Percentiles rank a stretch among this genome's conserved stretches.
phyloP scores from a whole-genome alignment of 2,329 filamentous ascomycete species.

The Aspergillus fumigatiaffinis region DNA sequence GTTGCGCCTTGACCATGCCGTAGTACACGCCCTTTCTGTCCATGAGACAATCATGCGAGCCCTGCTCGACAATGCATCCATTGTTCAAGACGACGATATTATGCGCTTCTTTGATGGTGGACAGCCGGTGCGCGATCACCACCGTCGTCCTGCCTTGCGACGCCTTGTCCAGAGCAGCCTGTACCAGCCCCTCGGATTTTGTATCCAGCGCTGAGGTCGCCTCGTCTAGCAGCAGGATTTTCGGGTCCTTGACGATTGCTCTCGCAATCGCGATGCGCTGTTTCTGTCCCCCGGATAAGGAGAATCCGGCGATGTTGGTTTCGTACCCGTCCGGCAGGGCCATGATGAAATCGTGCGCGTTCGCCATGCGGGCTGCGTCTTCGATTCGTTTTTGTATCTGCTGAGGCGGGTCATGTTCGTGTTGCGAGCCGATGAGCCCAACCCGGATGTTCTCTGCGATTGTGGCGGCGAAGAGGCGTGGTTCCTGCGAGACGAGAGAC shows the following conservation, averaged over 20 bases:
- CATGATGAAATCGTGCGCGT: slow-evolving; percentile 78
- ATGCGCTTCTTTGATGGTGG: slow-evolving; percentile 80
- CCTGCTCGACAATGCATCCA: slow-evolving; percentile 81
- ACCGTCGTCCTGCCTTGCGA: slow-evolving; percentile 82
- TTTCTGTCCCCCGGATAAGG: background rate
- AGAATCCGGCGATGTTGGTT: background rate
- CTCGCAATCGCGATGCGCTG: slow-evolving; percentile 61
- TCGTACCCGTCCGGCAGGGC: slow-evolving; percentile 16
- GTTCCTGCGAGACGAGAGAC: slow-evolving; percentile 80
- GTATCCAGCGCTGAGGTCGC: slow-evolving; percentile 87
- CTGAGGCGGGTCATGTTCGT: slow-evolving; percentile 59
- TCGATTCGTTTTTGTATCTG: slow-evolving; percentile 27
- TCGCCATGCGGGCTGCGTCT: slow-evolving; percentile 21
- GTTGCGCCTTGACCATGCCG: slow-evolving; percentile 56
- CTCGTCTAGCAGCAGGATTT: slow-evolving; percentile 83
- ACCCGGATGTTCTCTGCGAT: slow-evolving; percentile 74
- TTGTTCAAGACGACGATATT: slow-evolving; percentile 84
- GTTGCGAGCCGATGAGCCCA: slow-evolving; percentile 59
- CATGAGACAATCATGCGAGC: slow-evolving; percentile 71
- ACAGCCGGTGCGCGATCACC: slow-evolving; percentile 81
- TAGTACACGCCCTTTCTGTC: slow-evolving; percentile 66
- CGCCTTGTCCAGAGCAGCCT: slow-evolving; percentile 82
- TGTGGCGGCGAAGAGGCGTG: slow-evolving; percentile 74
- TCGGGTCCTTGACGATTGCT: slow-evolving; percentile 80
- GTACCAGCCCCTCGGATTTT: slow-evolving; percentile 84